Percentiles rank a stretch among this genome's conserved stretches.
Evolutionary conservation across 1,284 basidiomycete genomes (phyloP).

Genomic region (Leccinum subfulvum): DNA sequence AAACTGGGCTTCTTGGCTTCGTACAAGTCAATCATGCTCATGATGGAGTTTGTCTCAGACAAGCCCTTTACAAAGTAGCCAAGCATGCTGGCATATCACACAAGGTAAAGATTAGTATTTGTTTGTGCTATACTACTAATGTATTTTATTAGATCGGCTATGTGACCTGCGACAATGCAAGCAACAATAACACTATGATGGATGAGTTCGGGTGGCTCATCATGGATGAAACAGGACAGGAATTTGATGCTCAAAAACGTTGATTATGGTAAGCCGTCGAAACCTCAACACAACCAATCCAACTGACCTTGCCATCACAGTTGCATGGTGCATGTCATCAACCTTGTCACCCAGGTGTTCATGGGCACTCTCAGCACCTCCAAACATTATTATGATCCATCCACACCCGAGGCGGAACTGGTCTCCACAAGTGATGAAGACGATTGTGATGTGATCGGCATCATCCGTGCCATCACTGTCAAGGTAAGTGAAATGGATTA

Average conservation of each 20-base stretch:
- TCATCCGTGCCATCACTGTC: not conserved
- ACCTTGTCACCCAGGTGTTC: not conserved
- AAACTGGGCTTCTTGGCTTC: not conserved
- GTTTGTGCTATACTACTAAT: not conserved
- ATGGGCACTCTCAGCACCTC: not conserved
- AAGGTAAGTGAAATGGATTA: not conserved
- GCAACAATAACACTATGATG: slow-evolving; percentile 9
- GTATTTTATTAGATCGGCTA: not conserved
- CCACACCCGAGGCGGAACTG: not conserved
- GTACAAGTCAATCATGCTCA: slow-evolving; percentile 7
- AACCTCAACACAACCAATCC: not conserved
- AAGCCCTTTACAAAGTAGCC: slow-evolving; percentile 11
- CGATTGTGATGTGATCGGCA: not conserved
- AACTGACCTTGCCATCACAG: not conserved
- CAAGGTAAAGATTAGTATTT: not conserved
- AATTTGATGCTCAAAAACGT: not conserved
- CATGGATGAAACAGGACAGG: not conserved
- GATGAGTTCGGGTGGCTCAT: not conserved
- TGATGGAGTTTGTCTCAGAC: not conserved
- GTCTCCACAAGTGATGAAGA: not conserved
- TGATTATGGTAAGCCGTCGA: not conserved
- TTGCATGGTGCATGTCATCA: not conserved
- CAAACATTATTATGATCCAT: not conserved
- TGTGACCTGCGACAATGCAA: no score
- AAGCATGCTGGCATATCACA: not conserved